A percentile compares a stretch with the other conserved stretches of the same genome.
These are phyloP conservation scores for Stephania yunnanensis DNA, from an alignment of 164 flowering plant genomes.

Conservation along the genomic window DNA sequence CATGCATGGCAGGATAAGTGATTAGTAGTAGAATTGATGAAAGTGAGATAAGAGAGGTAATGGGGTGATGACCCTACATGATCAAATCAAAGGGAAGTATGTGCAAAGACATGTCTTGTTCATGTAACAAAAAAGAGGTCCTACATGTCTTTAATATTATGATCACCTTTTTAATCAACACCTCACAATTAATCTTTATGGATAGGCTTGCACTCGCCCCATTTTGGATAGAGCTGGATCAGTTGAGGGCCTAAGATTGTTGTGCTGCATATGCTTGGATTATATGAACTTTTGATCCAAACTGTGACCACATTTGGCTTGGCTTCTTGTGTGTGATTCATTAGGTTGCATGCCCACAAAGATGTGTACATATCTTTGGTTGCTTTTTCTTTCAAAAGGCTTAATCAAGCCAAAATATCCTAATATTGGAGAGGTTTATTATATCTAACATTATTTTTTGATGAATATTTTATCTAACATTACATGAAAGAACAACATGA, in stretches of 20 bases:
- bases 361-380: neutral
- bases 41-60: neutral
- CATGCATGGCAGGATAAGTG: neutral
- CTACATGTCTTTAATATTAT: constrained; percentile 7
- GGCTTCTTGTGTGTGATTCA: neutral
- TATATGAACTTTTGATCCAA: constrained; percentile 1
- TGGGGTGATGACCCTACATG: constrained; percentile 1
- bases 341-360: too few species aligned
- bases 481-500: neutral
- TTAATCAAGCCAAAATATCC: constrained; percentile 9
- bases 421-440: neutral
- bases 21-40: neutral
- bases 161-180: constrained; percentile 8
- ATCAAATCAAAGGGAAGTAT: constrained; percentile 11
- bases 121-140: constrained; percentile 5
- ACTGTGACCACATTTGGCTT: constrained; percentile 7
- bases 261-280: neutral
- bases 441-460: constrained; percentile 5
- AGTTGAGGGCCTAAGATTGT: neutral
- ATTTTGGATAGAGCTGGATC: neutral
- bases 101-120: constrained; percentile 4
- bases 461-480: neutral
- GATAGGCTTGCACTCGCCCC: neutral
- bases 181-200: constrained; percentile 1
- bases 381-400: neutral